phyloP scores from a whole-genome alignment of 441 rosid genomes.

The Adansonia rubrostipa region DNA sequence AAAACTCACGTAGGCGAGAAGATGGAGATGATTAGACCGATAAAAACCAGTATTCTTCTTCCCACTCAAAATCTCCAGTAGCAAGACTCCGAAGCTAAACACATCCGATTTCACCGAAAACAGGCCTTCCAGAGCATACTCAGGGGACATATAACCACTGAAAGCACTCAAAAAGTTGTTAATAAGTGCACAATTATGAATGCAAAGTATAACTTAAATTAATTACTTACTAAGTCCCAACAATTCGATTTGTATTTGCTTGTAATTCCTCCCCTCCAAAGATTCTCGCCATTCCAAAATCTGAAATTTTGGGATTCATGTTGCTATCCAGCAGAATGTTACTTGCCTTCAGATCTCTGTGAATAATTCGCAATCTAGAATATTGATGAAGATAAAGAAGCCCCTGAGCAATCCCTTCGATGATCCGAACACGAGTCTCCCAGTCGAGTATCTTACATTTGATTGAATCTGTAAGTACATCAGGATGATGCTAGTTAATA shows the following conservation, averaged over 20 bases:
- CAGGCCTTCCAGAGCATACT: neutral
- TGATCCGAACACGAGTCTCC: neutral
- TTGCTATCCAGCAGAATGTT: conserved; percentile 6
- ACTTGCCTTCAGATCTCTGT: conserved; percentile 15
- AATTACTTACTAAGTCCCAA: conserved; percentile 16
- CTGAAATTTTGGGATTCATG: conserved; percentile 7
- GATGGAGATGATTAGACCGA: neutral
- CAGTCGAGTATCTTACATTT: neutral
- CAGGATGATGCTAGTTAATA: neutral
- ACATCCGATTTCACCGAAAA: conserved; percentile 13
- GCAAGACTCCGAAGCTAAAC: neutral
- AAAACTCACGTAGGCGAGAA: neutral
- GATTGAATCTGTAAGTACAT: neutral
- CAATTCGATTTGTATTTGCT: conserved; percentile 3
- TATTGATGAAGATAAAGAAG: conserved; percentile 21
- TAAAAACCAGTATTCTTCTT: conserved; percentile 3
- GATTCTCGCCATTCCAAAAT: conserved; percentile 10
- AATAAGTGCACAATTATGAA: neutral
- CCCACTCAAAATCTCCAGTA: neutral
- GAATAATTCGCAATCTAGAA: conserved; percentile 10
- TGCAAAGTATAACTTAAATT: neutral
- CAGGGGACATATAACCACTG: neutral
- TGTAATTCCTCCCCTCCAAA: neutral
- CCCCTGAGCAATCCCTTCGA: neutral
- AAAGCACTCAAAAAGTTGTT: neutral